Evolutionary conservation across 352 stramenopile species (phyloP).

Genomic region (Globisporangium mamillatum): DNA sequence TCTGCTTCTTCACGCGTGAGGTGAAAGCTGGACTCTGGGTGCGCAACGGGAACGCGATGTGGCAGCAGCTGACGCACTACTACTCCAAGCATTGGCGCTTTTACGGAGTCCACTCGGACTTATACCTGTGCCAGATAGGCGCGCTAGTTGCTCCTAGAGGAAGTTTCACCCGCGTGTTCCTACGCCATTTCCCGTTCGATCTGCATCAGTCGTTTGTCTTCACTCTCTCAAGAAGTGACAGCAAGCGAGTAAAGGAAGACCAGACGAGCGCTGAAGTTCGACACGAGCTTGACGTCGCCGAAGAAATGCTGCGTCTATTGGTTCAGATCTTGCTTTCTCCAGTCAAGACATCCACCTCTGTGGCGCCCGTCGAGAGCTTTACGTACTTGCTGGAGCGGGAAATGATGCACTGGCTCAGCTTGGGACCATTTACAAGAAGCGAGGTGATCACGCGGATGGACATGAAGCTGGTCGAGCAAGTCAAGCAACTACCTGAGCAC

Average conservation of each 20-base stretch:
- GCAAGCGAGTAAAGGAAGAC: slow-evolving; percentile 16
- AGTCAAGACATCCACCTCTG: slow-evolving; percentile 39
- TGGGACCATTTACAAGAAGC: slow-evolving; percentile 66
- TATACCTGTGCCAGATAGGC: slow-evolving; percentile 66
- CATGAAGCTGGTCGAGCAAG: slow-evolving; percentile 71
- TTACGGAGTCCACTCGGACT: slow-evolving; percentile 67
- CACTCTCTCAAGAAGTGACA: slow-evolving; percentile 3
- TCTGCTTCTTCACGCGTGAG: slow-evolving; percentile 61
- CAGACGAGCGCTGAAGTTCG: slow-evolving; percentile 23
- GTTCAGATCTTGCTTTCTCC: slow-evolving; percentile 60
- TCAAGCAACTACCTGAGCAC: slow-evolving; percentile 54
- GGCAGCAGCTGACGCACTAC: slow-evolving; percentile 78
- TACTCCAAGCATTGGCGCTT: slow-evolving; percentile 81
- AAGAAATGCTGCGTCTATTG: slow-evolving; percentile 62
- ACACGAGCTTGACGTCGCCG: slow-evolving; percentile 51
- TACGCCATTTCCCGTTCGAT: slow-evolving; percentile 47
- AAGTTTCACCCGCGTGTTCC: slow-evolving; percentile 52
- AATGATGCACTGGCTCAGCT: slow-evolving; percentile 73
- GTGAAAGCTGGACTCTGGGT: slow-evolving; percentile 79
- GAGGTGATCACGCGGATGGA: slow-evolving; percentile 64
- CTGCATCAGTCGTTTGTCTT: slow-evolving; percentile 14
- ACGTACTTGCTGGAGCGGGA: slow-evolving; percentile 63
- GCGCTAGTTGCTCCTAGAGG: slow-evolving; percentile 48
- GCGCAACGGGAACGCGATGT: slow-evolving; percentile 77
- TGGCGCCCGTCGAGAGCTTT: slow-evolving; percentile 25